Evolutionary conservation across 345 rosid genomes (phyloP), one percentile per base, ranked within the genome.

Genomic region (Brassica cretica): DNA sequence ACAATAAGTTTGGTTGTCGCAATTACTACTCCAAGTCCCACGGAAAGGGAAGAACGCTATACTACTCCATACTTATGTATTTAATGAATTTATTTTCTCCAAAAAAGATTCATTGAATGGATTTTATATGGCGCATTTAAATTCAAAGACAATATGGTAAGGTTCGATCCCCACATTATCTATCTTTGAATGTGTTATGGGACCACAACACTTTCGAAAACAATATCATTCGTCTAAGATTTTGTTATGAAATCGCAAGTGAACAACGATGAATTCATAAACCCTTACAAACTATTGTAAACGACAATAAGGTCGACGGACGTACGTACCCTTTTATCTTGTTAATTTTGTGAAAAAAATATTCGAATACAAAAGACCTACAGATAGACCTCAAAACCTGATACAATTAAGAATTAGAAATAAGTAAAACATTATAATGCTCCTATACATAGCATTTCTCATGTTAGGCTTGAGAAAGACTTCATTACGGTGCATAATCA

Each of bases 11-110:
- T 21, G 58, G 41, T 44, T 7, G 68, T 78, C 32, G 68, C 55
- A 58, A n/a, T 78, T 65, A 78, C 62, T 78, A 30, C 29, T 65
- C 68, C 61, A 64, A 55, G 61, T 71, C 81, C 60, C 66, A 71
- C 59, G 66, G 61, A 70, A 70, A 70, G 58, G 7, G 35, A 56
- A 65, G 44, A 15, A 32, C 44, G 67, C 35, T 64, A 32, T 4
- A 61, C 35, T 30, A 16, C 49, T 64, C 66, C 66, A 62, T 27
- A 27, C 32, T 11, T 27, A 27, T 59, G 3, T 41, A 10, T 41
- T 41, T 5, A 41, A 41, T 41, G 49, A 41, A 41, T 41, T 41
- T 41, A 12, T 41, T 41, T 41, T 41, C 14, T 41, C 14, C 11
- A 41, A 10, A 41, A 41, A 41, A 27, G 9, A 37, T 37, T 10